phyloP scores from a whole-genome alignment of 768 basidiomycete species.

The Amanita inopinata region DNA sequence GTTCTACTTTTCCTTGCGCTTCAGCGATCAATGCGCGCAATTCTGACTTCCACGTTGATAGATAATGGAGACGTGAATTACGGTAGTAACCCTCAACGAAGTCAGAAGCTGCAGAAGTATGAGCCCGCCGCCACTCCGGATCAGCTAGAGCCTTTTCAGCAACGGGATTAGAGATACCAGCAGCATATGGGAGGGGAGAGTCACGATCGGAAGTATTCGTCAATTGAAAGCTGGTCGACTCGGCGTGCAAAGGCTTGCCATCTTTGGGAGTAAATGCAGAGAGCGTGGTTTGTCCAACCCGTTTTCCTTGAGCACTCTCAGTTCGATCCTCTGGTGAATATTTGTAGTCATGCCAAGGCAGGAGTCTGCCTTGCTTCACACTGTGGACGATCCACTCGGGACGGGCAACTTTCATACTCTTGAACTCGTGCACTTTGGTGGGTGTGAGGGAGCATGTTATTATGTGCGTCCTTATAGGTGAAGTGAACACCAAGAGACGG shows the following conservation, averaged over 20 bases:
- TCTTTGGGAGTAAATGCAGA: not conserved
- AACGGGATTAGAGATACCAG: slow-evolving; percentile 54
- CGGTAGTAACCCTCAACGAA: slow-evolving; percentile 82
- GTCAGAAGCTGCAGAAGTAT: slow-evolving; percentile 79
- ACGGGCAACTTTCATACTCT: slow-evolving; percentile 80
- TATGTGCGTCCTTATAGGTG: slow-evolving; percentile 70
- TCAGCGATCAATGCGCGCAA: slow-evolving; percentile 69
- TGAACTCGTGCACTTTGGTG: slow-evolving; percentile 81
- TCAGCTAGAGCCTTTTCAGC: slow-evolving; percentile 77
- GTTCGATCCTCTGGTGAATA: slow-evolving; percentile 40
- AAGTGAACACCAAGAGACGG: not conserved
- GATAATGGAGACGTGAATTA: slow-evolving; percentile 87
- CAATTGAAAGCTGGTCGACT: not conserved
- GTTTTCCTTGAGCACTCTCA: slow-evolving; percentile 41
- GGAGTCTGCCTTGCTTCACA: slow-evolving; percentile 49
- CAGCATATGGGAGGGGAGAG: slow-evolving; percentile 59
- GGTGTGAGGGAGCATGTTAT: slow-evolving; percentile 87
- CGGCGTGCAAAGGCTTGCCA: not conserved
- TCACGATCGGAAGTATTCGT: too few relatives aligned
- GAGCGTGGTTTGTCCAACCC: slow-evolving; percentile 27
- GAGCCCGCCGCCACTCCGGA: slow-evolving; percentile 75
- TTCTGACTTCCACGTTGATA: slow-evolving; percentile 90
- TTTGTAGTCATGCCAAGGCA: slow-evolving; percentile 75
- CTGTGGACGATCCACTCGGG: slow-evolving; percentile 88
- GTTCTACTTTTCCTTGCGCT: slow-evolving; percentile 66